These are phyloP conservation scores for Macrocybe gigantea DNA, from an alignment of 768 basidiomycete genomes.

Conservation along the genomic window DNA sequence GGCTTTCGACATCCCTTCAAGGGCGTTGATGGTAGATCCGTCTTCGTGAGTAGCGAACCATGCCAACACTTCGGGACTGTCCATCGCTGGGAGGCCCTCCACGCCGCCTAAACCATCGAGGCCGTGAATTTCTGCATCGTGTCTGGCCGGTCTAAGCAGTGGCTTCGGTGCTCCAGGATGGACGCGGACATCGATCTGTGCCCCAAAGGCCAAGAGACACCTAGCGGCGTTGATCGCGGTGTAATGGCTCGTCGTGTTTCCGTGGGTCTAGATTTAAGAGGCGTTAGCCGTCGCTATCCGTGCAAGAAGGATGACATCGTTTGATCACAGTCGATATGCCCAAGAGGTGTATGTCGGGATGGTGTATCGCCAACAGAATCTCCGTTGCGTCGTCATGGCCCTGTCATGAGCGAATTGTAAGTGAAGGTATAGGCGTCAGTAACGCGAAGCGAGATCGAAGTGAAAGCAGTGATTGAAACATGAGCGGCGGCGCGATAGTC, in stretches of 20 bases:
- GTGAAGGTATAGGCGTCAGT: too few relatives aligned
- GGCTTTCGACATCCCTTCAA: conserved; percentile 62
- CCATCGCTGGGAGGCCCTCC: conserved; percentile 57
- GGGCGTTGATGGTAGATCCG: conserved; percentile 41
- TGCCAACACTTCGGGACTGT: conserved; percentile 41
- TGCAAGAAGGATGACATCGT: not conserved
- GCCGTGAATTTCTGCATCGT: conserved; percentile 80
- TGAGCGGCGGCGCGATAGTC: not conserved
- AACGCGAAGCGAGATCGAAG: too few relatives aligned
- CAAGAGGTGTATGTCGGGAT: conserved; percentile 58
- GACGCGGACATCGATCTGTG: conserved; percentile 49
- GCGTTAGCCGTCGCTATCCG: not conserved
- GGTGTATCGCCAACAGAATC: conserved; percentile 69
- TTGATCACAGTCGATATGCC: conserved; percentile 74
- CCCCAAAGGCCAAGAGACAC: conserved; percentile 72
- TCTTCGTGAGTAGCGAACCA: conserved; percentile 40
- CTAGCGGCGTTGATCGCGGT: conserved; percentile 72
- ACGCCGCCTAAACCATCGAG: conserved; percentile 80
- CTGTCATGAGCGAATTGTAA: conserved; percentile 24
- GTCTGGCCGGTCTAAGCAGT: conserved; percentile 51
- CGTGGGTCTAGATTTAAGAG: conserved; percentile 55
- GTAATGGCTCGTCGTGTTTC: conserved; percentile 60
- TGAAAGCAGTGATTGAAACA: too few relatives aligned
- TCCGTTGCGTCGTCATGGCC: conserved; percentile 90
- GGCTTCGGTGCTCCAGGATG: conserved; percentile 70